Base-by-base conservation (phyloP, 108 stramenopile species). In the Nitzschia palea region DNA sequence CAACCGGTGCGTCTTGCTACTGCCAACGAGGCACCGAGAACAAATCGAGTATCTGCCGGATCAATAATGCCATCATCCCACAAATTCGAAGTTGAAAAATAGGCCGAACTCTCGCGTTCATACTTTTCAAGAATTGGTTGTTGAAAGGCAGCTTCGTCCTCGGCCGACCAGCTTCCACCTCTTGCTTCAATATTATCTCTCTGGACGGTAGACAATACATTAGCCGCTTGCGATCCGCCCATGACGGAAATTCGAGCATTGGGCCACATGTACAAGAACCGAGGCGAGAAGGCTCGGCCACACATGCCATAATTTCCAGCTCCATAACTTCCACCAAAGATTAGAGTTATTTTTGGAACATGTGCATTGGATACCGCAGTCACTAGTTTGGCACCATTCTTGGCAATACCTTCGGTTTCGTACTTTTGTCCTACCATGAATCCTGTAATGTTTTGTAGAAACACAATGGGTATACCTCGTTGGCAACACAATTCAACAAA, bases 41-140 rank as follows among this genome's bases (percentile, higher is more conserved):
- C 97, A 20, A 64, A 76, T 17, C 97, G 72, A 1, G 96, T 97
- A 47, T 97, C 93, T 22, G 83, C 83, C 0, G 97, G 94, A 43
- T 96, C 90, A 71, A 99, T 99, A 50, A 99, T 87, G 18, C 98
- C 98, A 65, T 99, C 98, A 59, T 99, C 98, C 97, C 97, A 99
- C 34, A 99, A 80, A 32, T 96, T 73, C 0, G 97, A 95, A 40
- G 90, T 91, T 15, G 94, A 91, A 71, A 78, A 99, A 73, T 95
- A 97, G 0, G 96, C 89, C 2, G 86, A 86, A 47, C 91, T 86
- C 70, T 94, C 93, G 57, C 47, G 73, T 36, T 84, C 87, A 57
- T 82, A 95, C 59, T 92, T 90, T 30, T 90, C 86, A 22, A 91
- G 62, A 28, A 89, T 81, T 26, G 86, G 89, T 47, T 62, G 48